Evolutionary conservation across 2,329 filamentous ascomycete genomes (phyloP).

Genomic region (Exutisphaerella laricina): DNA sequence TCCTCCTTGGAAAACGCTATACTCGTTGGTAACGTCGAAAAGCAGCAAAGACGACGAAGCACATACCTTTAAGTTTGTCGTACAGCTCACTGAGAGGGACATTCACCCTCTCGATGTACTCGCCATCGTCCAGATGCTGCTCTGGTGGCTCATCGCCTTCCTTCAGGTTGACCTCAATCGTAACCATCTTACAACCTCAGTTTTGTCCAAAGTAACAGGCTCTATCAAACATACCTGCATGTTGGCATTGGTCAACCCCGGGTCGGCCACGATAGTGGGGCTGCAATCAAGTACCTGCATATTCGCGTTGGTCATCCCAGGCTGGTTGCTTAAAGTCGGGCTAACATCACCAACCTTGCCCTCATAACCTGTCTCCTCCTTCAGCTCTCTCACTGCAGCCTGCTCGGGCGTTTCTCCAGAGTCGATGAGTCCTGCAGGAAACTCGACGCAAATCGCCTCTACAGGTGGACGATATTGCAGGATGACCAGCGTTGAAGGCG

Average conservation of each 20-base stretch:
- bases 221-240: conserved; percentile 44
- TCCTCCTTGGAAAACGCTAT: conserved; percentile 39
- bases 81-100: conserved; percentile 54
- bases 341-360: conserved; percentile 46
- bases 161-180: conserved; percentile 52
- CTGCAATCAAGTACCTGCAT: conserved; percentile 45
- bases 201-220: background rate
- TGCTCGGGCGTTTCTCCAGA: conserved; percentile 51
- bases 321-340: conserved; percentile 57
- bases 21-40: conserved; percentile 19
- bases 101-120: conserved; percentile 56
- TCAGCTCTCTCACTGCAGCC: conserved; percentile 54
- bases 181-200: conserved; percentile 40
- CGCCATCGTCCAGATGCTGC: conserved; percentile 56
- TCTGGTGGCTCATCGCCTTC: conserved; percentile 49
- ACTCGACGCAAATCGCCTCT: conserved; percentile 54
- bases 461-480: conserved; percentile 56
- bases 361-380: conserved; percentile 59
- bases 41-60: too few species aligned
- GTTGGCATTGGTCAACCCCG: conserved; percentile 55
- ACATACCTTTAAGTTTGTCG: conserved; percentile 45
- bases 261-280: conserved; percentile 62
- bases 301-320: conserved; percentile 39
- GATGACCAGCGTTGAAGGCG: conserved; percentile 50
- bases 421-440: conserved; percentile 57